A percentile compares a stretch with the other conserved stretches of the same genome.
Evolutionary conservation across 805 yeast genomes (phyloP).

Genomic region (Yamadazyma scolyti): DNA sequence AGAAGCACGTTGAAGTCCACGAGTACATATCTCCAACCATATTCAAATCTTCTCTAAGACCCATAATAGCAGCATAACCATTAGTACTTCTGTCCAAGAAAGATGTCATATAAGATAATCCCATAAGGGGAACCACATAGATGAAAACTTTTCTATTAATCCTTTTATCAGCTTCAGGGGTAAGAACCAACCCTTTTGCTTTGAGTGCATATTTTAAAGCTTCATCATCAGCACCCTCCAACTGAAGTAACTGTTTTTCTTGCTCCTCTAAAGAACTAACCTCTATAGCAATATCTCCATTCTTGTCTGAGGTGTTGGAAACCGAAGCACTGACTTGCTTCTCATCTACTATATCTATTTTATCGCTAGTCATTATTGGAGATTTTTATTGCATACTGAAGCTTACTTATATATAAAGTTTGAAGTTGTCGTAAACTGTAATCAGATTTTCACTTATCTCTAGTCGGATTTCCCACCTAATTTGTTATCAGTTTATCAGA

Average conservation of each 20-base stretch:
- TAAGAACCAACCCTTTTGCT: constrained; percentile 11
- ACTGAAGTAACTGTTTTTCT: neutral
- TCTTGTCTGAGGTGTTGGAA: too few relatives aligned
- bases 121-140: constrained; percentile 21
- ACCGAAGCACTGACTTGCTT: too few relatives aligned
- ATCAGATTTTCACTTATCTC: too few relatives aligned
- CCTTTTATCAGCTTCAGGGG: constrained; percentile 11
- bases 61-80: constrained; percentile 35
- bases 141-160: constrained; percentile 17
- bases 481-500: too few relatives aligned
- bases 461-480: too few relatives aligned
- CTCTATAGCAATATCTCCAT: constrained; percentile 5
- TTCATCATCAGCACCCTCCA: constrained; percentile 31
- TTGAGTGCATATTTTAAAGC: constrained; percentile 30
- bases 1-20: constrained; percentile 36
- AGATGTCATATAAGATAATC: constrained; percentile 20
- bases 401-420: too few relatives aligned
- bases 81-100: constrained; percentile 34
- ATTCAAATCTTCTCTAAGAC: constrained; percentile 29
- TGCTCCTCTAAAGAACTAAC: neutral
- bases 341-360: too few relatives aligned
- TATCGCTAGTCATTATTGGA: too few relatives aligned
- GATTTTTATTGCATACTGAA: too few relatives aligned
- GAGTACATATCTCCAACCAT: constrained; percentile 31
- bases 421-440: too few relatives aligned